Percentiles rank a stretch among this genome's conserved stretches.
phyloP scores from a whole-genome alignment of 768 basidiomycete species.

The Royoungia palumana region DNA sequence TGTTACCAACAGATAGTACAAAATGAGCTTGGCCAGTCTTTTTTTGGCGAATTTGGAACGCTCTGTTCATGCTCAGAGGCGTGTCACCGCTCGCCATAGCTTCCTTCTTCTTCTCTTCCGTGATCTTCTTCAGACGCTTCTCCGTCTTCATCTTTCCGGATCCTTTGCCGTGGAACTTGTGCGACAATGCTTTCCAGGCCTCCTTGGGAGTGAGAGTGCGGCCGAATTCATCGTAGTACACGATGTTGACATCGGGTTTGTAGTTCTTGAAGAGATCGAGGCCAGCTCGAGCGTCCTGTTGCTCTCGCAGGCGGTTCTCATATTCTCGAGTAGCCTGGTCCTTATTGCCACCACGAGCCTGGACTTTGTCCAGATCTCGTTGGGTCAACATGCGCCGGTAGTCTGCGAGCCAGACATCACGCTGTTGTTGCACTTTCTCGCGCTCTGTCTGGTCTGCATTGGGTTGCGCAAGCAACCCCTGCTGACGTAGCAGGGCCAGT shows the following conservation, averaged over 20 bases:
- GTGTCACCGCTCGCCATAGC: slow-evolving; percentile 97
- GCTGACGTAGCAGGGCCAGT: slow-evolving; percentile 82
- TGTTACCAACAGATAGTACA: slow-evolving; percentile 89
- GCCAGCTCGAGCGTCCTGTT: slow-evolving; percentile 81
- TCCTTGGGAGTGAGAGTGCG: slow-evolving; percentile 86
- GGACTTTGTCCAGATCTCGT: slow-evolving; percentile 76
- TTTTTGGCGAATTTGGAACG: slow-evolving; percentile 90
- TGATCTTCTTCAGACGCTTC: slow-evolving; percentile 93
- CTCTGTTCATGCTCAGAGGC: slow-evolving; percentile 89
- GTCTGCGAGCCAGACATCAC: slow-evolving; percentile 88
- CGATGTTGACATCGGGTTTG: slow-evolving; percentile 95
- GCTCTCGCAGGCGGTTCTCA: slow-evolving; percentile 88
- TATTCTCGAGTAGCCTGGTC: slow-evolving; percentile 95
- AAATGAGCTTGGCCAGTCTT: slow-evolving; percentile 96
- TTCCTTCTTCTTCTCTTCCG: slow-evolving; percentile 92
- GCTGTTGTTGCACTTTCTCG: slow-evolving; percentile 77
- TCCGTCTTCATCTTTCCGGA: slow-evolving; percentile 97
- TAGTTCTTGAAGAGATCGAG: slow-evolving; percentile 87
- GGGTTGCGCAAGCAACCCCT: slow-evolving; percentile 77
- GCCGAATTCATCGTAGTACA: slow-evolving; percentile 96
- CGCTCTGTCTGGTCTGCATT: slow-evolving; percentile 65
- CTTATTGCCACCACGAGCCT: slow-evolving; percentile 75
- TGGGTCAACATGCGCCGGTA: slow-evolving; percentile 72
- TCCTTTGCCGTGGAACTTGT: slow-evolving; percentile 98
- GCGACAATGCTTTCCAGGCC: slow-evolving; percentile 97